Percentiles rank a stretch among this genome's conserved stretches.
These are phyloP conservation scores for Dothidotthia symphoricarpi DNA, from an alignment of 2,329 filamentous ascomycete genomes.

Conservation along the genomic window DNA sequence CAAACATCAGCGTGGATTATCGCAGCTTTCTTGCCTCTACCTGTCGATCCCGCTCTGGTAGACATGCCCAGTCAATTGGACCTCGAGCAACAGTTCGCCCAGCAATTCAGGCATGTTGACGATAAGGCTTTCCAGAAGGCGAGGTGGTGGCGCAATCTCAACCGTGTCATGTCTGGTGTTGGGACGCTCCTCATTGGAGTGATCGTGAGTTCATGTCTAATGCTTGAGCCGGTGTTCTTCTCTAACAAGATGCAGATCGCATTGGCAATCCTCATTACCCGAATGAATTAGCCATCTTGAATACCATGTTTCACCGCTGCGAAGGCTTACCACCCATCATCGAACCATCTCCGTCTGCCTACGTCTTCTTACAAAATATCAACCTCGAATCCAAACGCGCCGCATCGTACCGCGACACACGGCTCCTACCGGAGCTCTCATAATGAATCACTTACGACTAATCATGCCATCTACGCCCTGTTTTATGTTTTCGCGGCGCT, in stretches of 20 bases:
- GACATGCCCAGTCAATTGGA: slow-evolving; percentile 36
- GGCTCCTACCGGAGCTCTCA: slow-evolving; percentile 10
- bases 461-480: slow-evolving; percentile 6
- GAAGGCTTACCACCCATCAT: slow-evolving; percentile 5
- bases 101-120: slow-evolving; percentile 47
- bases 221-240: slow-evolving; percentile 1
- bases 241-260: slow-evolving; percentile 30
- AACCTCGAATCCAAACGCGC: slow-evolving; percentile 5
- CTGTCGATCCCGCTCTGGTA: slow-evolving; percentile 54
- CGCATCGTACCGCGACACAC: slow-evolving; percentile 1
- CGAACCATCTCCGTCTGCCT: slow-evolving; percentile 3
- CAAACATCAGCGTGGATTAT: slow-evolving; percentile 68
- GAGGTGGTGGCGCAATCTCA: slow-evolving; percentile 64
- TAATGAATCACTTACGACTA: slow-evolving; percentile 24
- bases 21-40: slow-evolving; percentile 71
- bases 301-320: slow-evolving; percentile 3
- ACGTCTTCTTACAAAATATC: slow-evolving; percentile 3
- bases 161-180: slow-evolving; percentile 60
- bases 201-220: slow-evolving; percentile 48
- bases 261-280: slow-evolving; percentile 39
- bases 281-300: slow-evolving; percentile 24
- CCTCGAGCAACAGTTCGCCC: slow-evolving; percentile 47
- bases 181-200: slow-evolving; percentile 56
- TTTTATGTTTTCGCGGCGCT: slow-evolving; percentile 7
- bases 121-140: slow-evolving; percentile 57